Evolutionary conservation across 805 yeast genomes (phyloP), one percentile per base, ranked within the genome.

Genomic region (Spathaspora passalidarum): DNA sequence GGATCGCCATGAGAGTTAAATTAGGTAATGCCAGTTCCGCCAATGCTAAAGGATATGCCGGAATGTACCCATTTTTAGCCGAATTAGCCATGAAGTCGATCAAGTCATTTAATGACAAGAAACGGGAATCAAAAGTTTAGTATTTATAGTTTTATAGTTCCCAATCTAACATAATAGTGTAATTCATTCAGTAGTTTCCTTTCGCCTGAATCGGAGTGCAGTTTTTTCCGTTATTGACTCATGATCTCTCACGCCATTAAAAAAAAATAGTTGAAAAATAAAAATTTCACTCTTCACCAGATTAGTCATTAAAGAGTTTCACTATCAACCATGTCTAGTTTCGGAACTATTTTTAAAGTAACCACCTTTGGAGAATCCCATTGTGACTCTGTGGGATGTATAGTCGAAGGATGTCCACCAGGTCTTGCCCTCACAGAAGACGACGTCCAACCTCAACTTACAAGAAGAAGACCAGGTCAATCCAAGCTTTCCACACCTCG

Each of bases 281-380:
- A 32, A 32, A 32, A 32, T 11, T 29, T 29, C 34, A n/a, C n/a
- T n/a, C n/a, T n/a, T n/a, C n/a, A n/a, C n/a, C n/a, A n/a, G n/a
- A n/a, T n/a, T n/a, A n/a, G n/a, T 23, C 10, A 23, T 23, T 10
- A 23, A 7, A 23, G 10, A 8, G 10, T 23, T 23, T 10, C 10
- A 4, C 11, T 17, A 36, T 9, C 40, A 21, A n/a, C 5, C 2
- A 72, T 72, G 77, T 72, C 77, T 40, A 47, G 70, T 17, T 72
- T 70, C 52, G 77, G 77, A 39, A 62, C 59, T 19, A 50, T 69
- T 44, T 72, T 72, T 57, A 64, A 66, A 47, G 98, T 92, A 54
- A 92, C 98, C 52, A 92, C 99, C 23, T 92, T 90, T 75, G 99
- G 99, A 54, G 99, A 94, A 66, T 89, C 97, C 7, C 99, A 94